Evolutionary conservation across 2,329 filamentous ascomycete species (phyloP), one percentile per base, ranked within the genome.

Genomic region (Cladosporium sp.): DNA sequence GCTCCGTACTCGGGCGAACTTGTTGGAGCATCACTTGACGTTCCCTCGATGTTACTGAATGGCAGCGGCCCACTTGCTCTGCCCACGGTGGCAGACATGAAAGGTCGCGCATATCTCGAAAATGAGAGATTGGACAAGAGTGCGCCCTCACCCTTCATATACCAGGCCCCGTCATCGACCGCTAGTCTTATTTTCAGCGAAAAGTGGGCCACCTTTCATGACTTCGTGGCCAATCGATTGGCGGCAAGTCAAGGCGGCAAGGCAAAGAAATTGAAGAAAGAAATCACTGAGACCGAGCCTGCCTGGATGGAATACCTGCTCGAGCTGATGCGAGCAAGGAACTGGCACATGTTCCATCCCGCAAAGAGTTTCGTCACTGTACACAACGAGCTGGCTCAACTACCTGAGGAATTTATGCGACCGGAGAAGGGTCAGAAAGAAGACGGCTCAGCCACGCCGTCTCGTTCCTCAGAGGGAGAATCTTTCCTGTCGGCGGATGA

Each of bases 201-300:
- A 57, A 93, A 90, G 73, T 99, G 95, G 95, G 80, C 86, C 14
- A 91, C 96, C 71, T 84, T 97, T 11, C 93, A 97, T 75, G 85
- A 88, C 12, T 95, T 96, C 71, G 84, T 96, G 2, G 86, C 90
- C 12, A 84, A 85, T 57, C 82, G 88, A 7, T 79, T 93, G 11
- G 70, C 75, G 16, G 73, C 71, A 28, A 69, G 71, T 31, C 76
- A 76, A 67, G 70, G 56, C 65, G 71, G 68, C n/a, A 77, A 67
- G 21, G 75, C 65, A 50, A 68, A 21, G 55, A 74, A 53, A 68
- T 18, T 29, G 50, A 56, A 57, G 33, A 92, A 91, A 73, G 69
- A 84, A 12, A 83, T 93, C n/a, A 87, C 88, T 58, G 88, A 88
- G 68, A 85, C 82, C 12, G 87, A 89, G 61, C 91, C 92, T 0